Evolutionary conservation across 352 stramenopile species (phyloP), one percentile per base, ranked within the genome.

Genomic region (Elongisporangium prolatum): DNA sequence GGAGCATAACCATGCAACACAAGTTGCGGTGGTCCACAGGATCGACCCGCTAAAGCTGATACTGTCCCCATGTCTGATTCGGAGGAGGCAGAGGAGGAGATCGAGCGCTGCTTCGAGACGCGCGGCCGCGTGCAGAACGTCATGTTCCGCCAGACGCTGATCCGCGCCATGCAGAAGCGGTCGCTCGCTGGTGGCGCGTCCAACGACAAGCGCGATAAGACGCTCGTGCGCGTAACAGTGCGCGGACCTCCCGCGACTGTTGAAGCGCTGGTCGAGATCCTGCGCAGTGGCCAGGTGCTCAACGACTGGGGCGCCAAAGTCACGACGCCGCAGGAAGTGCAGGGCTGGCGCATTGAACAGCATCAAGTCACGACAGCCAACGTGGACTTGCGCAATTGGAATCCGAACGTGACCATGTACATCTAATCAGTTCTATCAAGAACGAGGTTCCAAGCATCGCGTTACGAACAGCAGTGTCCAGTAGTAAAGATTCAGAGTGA

Each of bases 131-230:
- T 93, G 56, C 83, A 93, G 67, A 80, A 80, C 50, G 83, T 89
- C 54, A 93, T 93, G 83, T 93, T 93, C 63, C 80, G 83, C 0
- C 76, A 93, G 63, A 93, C 83, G 11, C 59, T 89, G 28, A 88
- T 93, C 68, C 78, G 80, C 47, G 83, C 80, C 59, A 89, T 89
- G 79, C 67, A 75, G 52, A 88, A 85, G 69, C 77, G 79, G 49
- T 73, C 66, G 21, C 61, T 93, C 17, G 54, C 57, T 47, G 80
- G 83, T 38, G 80, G 83, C 57, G 80, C 83, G 47, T 84, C 78
- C 21, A 93, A 93, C 65, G 77, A 89, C 58, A 72, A 65, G 21
- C 57, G 56, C 38, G 77, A 89, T 58, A 81, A 65, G 38, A 65
- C 66, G 48, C 65, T 89, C 18, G 83, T 93, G 54, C 72, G 80